A percentile compares a stretch with the other conserved stretches of the same genome.
These are phyloP conservation scores for Penicillium waksmanii DNA, from an alignment of 495 filamentous ascomycete genomes.

Conservation along the genomic window DNA sequence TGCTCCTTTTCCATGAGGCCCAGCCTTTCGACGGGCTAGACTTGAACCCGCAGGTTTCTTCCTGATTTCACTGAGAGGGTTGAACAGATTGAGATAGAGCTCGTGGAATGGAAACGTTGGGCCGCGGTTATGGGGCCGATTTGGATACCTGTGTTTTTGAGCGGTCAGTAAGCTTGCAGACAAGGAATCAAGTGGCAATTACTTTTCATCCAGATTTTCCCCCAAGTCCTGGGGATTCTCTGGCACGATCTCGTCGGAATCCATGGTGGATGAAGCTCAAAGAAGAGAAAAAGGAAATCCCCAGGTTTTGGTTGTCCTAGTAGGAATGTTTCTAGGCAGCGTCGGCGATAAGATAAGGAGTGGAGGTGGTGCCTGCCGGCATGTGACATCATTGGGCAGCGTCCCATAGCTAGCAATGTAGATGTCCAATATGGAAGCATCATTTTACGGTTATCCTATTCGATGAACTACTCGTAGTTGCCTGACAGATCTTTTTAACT, in stretches of 20 bases:
- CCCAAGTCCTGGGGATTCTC: constrained; percentile 30
- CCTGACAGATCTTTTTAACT: background rate
- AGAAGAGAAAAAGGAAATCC: constrained; percentile 15
- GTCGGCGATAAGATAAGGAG: constrained; percentile 35
- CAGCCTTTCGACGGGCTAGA: constrained; percentile 51
- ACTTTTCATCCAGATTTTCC: constrained; percentile 69
- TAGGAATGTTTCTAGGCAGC: constrained; percentile 36
- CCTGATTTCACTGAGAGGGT: constrained; percentile 82
- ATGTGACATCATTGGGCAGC: constrained; percentile 18
- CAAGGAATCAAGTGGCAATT: constrained; percentile 11
- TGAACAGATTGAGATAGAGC: constrained; percentile 77
- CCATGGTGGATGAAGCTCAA: constrained; percentile 41
- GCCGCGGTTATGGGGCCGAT: constrained; percentile 79
- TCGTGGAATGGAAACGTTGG: constrained; percentile 83
- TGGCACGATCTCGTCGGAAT: constrained; percentile 50
- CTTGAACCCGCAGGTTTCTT: constrained; percentile 66
- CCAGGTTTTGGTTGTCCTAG: constrained; percentile 12
- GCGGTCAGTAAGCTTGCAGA: constrained; percentile 28
- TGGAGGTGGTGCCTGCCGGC: constrained; percentile 1
- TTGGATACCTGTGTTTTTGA: constrained; percentile 65
- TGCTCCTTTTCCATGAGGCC: constrained; percentile 55
- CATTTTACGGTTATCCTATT: too few relatives aligned
- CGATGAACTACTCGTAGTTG: too few relatives aligned
- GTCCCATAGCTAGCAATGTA: background rate
- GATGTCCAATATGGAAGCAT: background rate